Evolutionary conservation across 441 rosid species (phyloP).

Genomic region (Raphanus hybrid): DNA sequence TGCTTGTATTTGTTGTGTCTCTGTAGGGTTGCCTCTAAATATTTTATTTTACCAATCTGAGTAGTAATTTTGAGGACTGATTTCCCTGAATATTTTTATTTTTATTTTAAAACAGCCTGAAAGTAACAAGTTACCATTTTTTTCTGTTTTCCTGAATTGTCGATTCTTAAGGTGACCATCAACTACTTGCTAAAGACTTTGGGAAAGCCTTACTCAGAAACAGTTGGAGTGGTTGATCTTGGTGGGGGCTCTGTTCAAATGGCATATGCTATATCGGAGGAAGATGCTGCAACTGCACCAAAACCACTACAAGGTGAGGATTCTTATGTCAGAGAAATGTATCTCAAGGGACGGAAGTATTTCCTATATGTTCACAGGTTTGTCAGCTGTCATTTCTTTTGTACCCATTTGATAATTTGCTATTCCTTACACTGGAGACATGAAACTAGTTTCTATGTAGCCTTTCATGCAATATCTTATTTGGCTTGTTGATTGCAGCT

Average conservation of each 20-base stretch:
- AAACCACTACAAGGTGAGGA: constrained; percentile 71
- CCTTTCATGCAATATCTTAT: background rate
- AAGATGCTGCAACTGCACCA: constrained; percentile 81
- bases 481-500: constrained; percentile 56
- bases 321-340: constrained; percentile 80
- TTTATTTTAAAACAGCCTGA: background rate
- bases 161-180: constrained; percentile 75
- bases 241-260: constrained; percentile 99
- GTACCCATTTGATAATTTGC: constrained; percentile 13
- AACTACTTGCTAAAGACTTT: constrained; percentile 79
- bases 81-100: background rate
- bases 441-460: background rate
- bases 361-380: constrained; percentile 97
- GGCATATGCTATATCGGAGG: constrained; percentile 93
- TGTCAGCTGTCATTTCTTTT: constrained; percentile 11
- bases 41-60: background rate
- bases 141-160: background rate
- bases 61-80: background rate
- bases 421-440: constrained; percentile 5
- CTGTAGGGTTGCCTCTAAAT: background rate
- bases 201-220: constrained; percentile 71
- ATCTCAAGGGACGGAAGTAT: constrained; percentile 75
- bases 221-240: constrained; percentile 98
- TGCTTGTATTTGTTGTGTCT: background rate
- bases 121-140: background rate